Conservation (phyloP, 148 eudicot species). For the Fagopyrum esculentum region DNA sequence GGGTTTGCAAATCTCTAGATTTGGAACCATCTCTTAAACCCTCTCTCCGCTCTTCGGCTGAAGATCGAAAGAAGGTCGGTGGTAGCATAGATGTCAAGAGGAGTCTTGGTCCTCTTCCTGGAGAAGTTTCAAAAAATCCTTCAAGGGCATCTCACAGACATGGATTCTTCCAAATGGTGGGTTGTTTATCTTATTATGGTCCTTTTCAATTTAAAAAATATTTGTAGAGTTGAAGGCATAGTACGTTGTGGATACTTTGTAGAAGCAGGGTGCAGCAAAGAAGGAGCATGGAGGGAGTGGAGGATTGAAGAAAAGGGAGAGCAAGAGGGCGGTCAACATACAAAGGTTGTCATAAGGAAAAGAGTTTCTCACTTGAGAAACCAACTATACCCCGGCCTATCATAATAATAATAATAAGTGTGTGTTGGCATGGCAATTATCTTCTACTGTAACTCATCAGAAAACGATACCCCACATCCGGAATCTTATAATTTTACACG, state of each 20-base stretch:
- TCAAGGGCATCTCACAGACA: background rate
- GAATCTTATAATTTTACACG: too few species aligned
- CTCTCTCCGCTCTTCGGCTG: background rate
- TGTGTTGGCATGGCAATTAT: too few species aligned
- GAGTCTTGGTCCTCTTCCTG: conserved; percentile 2
- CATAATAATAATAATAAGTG: too few species aligned
- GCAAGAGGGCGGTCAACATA: background rate
- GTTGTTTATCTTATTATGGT: background rate
- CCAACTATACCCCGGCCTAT: too few species aligned
- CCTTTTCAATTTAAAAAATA: background rate
- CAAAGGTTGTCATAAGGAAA: background rate
- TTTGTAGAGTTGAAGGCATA: background rate
- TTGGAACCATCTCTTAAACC: background rate
- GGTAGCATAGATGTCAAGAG: background rate
- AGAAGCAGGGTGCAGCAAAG: background rate
- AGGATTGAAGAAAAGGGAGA: conserved; percentile 6
- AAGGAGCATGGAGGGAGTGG: background rate
- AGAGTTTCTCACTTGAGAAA: background rate
- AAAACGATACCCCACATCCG: too few species aligned
- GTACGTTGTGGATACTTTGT: background rate
- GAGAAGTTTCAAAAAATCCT: background rate
- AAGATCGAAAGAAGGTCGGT: background rate
- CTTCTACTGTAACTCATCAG: too few species aligned
- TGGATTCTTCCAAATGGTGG: background rate
- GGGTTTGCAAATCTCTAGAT: conserved; percentile 8